Conservation (phyloP, 495 filamentous ascomycete species). For the Margaritispora aquatica region DNA sequence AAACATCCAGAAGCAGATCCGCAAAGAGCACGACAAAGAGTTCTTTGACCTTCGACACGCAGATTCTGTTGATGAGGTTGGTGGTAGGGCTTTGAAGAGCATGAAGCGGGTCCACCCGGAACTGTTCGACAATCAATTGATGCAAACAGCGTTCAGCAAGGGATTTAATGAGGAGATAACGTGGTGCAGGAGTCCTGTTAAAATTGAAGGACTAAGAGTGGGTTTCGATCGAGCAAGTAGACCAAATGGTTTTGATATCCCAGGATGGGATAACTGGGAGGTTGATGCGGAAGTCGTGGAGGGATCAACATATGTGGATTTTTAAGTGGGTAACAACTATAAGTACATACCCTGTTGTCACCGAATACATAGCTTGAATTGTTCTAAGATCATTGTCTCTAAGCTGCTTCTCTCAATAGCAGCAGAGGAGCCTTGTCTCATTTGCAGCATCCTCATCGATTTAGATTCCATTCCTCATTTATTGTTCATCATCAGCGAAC, state of each 20-base stretch:
- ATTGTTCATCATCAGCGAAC: too few species aligned
- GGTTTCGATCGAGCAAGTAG: constrained; percentile 47
- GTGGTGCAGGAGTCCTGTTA: constrained; percentile 47
- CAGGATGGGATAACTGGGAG: constrained; percentile 39
- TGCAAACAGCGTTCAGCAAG: constrained; percentile 40
- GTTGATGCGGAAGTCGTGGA: constrained; percentile 18
- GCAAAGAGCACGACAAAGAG: constrained; percentile 43
- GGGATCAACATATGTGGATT: too few species aligned
- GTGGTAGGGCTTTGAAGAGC: constrained; percentile 54
- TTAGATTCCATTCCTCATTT: too few species aligned
- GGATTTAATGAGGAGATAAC: constrained; percentile 41
- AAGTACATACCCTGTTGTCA: too few species aligned
- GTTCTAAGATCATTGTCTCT: background rate
- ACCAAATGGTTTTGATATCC: constrained; percentile 51
- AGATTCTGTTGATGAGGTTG: constrained; percentile 69
- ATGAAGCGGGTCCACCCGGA: constrained; percentile 49
- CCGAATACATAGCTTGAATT: too few species aligned
- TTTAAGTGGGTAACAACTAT: too few species aligned
- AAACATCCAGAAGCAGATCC: constrained; percentile 49
- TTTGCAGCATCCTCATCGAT: too few species aligned
- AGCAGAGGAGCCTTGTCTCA: too few species aligned
- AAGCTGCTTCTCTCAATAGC: too few species aligned
- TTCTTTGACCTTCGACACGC: constrained; percentile 62
- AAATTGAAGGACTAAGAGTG: constrained; percentile 42
- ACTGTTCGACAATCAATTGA: constrained; percentile 39